These are phyloP conservation scores for Tephrocybe sp. DNA, from an alignment of 768 basidiomycete genomes.

Conservation along the genomic window DNA sequence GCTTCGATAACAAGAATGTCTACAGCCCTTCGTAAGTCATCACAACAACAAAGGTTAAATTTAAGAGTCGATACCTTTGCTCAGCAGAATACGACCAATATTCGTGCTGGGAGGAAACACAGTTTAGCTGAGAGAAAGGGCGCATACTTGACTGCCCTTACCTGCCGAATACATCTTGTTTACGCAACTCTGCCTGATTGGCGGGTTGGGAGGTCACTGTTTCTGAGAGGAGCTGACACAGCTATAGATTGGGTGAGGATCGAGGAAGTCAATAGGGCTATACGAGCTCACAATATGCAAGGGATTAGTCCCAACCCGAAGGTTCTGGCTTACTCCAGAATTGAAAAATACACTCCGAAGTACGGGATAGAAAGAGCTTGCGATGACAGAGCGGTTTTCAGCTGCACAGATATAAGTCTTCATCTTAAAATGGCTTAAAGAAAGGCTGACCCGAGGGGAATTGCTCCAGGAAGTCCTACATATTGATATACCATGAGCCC, in stretches of 20 bases:
- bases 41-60: not conserved
- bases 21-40: not conserved
- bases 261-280: not conserved
- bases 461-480: slow-evolving; percentile 30
- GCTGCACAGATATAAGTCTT: slow-evolving; percentile 30
- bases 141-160: slow-evolving; percentile 18
- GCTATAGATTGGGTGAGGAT: slow-evolving; percentile 30
- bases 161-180: slow-evolving; percentile 46
- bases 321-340: not conserved
- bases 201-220: slow-evolving; percentile 33
- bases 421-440: slow-evolving; percentile 11
- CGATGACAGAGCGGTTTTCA: slow-evolving; percentile 27
- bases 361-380: slow-evolving; percentile 20
- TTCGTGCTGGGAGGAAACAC: slow-evolving; percentile 7
- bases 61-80: slow-evolving; percentile 35
- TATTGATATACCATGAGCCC: slow-evolving; percentile 1
- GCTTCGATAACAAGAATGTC: slow-evolving; percentile 59
- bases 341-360: slow-evolving; percentile 23
- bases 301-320: slow-evolving; percentile 15
- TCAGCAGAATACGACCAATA: slow-evolving; percentile 48
- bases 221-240: slow-evolving; percentile 52
- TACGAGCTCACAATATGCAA: slow-evolving; percentile 20
- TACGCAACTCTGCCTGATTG: slow-evolving; percentile 47
- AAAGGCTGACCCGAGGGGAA: slow-evolving; percentile 22
- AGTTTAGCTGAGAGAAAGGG: not conserved